Evolutionary conservation across 805 yeast genomes (phyloP).

Genomic region (Jamesozyma gamospora): DNA sequence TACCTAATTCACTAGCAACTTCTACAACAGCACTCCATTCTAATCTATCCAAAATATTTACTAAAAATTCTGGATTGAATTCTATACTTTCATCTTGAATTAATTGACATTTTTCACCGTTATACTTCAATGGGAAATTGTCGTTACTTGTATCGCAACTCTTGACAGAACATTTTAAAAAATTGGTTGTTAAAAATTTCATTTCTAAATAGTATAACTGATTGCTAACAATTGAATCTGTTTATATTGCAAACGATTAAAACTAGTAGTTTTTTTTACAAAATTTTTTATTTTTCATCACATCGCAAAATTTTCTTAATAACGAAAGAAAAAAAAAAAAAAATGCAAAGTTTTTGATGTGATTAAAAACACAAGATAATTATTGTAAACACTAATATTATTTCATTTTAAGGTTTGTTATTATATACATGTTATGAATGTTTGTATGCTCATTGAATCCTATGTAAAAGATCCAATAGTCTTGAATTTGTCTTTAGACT

Average conservation of each 20-base stretch:
- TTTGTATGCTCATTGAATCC: background rate
- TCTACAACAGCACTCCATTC: constrained; percentile 79
- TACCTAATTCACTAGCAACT: constrained; percentile 72
- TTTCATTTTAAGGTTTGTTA: too few species aligned
- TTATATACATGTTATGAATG: background rate
- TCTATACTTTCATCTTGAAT: constrained; percentile 67
- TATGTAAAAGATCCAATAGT: constrained; percentile 3
- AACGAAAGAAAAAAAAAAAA: background rate
- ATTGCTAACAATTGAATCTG: too few species aligned
- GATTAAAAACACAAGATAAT: too few species aligned
- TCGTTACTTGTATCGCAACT: constrained; percentile 63
- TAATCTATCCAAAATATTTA: constrained; percentile 65
- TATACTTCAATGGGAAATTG: constrained; percentile 71
- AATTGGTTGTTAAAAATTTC: constrained; percentile 94
- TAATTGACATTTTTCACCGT: constrained; percentile 47
- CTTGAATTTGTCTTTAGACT: constrained; percentile 6
- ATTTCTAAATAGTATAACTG: too few species aligned
- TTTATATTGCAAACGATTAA: too few species aligned
- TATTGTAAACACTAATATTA: too few species aligned
- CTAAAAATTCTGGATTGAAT: constrained; percentile 70
- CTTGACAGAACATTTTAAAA: constrained; percentile 86
- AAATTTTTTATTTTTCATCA: background rate
- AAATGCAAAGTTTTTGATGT: too few species aligned
- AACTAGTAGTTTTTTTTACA: too few species aligned
- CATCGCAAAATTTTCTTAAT: background rate